Evolutionary conservation across 257 asterid species (phyloP).

Genomic region (Solanum phureja): DNA sequence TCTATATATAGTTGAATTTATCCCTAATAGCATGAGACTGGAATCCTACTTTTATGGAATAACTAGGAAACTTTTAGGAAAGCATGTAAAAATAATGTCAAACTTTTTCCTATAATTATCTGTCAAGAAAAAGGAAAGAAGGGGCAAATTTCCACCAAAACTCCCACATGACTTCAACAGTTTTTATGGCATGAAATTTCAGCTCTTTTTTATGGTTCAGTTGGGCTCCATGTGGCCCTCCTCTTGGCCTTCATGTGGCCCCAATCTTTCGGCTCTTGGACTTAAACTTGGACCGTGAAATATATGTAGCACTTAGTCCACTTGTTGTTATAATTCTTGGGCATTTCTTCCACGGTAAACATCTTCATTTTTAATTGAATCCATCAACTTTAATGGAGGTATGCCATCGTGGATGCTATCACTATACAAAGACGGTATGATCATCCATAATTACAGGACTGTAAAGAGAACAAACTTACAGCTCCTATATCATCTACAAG

Average conservation of each 20-base stretch:
- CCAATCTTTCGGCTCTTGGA: neutral
- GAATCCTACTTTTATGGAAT: too few species aligned
- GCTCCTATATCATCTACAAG: neutral
- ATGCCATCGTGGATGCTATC: neutral
- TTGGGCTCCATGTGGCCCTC: neutral
- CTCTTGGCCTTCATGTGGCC: neutral
- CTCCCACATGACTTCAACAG: neutral
- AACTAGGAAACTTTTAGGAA: too few species aligned
- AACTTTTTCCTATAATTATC: neutral
- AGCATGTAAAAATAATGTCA: too few species aligned
- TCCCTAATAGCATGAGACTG: neutral
- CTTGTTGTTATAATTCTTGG: neutral
- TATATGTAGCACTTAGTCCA: neutral
- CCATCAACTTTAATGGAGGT: neutral
- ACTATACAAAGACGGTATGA: neutral
- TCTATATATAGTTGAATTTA: neutral
- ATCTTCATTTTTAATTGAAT: neutral
- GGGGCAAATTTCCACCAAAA: neutral
- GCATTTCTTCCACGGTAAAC: neutral
- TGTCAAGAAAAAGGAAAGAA: neutral
- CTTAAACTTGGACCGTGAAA: neutral
- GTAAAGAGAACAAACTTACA: neutral
- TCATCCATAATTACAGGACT: neutral
- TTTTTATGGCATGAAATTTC: neutral
- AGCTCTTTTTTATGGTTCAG: neutral